Evolutionary conservation across 1,284 basidiomycete genomes (phyloP), one percentile per base, ranked within the genome.

Genomic region (Ceratobasidium sp.): DNA sequence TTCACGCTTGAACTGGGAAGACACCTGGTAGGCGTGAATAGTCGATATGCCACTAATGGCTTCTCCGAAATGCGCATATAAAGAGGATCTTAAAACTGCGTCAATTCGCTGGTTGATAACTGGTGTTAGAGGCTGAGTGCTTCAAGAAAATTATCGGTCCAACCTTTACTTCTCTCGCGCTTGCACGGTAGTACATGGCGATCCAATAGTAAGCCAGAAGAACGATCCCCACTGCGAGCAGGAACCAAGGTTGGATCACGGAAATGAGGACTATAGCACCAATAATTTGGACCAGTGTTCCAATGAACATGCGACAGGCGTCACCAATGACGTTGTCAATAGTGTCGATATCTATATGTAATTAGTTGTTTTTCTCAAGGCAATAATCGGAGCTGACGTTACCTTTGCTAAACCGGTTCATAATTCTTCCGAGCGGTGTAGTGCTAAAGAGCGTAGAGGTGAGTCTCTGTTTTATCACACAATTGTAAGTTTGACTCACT

Each of bases 131-230:
- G 46, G 43, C 3, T 6, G 9, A 30, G 28, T 18, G 3, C 21
- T 18, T 3, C 5, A 21, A 52, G 28, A 18, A 10, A 32, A 67
- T 26, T 14, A 21, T 23, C 34, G 72, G 84, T 32, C 91, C 79
- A 2, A 90, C 62, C 85, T 97, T 97, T 76, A 97, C 84, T 79
- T 97, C 95, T 77, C 95, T 85, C 3, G 96, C 94, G 77, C 92
- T 93, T 0, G 91, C 85, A 50, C 94, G 89, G 79, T 97, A 98
- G 83, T 96, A 96, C 3, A 85, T 79, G 8, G 92, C 91, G 43
- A 87, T 85, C 80, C 88, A 90, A 76, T 79, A 81, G 76, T 89
- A 90, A 53, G 84, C 74, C 76, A 90, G 91, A 5, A 71, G 41
- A 18, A 72, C 46, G 28, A 41, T 65, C 5, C 26, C 34, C 16